phyloP scores from a whole-genome alignment of 257 asterid genomes.

The Gynochthodes officinalis region DNA sequence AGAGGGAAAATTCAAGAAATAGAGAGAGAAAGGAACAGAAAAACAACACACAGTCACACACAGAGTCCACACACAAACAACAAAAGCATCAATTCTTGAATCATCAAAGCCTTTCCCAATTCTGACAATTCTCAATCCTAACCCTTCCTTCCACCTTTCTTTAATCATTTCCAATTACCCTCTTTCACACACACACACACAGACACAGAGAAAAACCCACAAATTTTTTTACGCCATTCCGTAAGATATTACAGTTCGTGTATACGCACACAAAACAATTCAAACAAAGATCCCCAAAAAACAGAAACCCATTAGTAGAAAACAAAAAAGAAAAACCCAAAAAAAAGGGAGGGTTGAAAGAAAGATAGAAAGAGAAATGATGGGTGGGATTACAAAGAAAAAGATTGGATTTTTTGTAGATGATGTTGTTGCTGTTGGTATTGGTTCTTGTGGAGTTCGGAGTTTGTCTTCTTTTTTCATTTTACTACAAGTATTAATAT shows the following conservation, averaged over 20 bases:
- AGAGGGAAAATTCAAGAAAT: neutral
- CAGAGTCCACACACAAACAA: slow-evolving; percentile 12
- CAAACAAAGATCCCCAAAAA: slow-evolving; percentile 12
- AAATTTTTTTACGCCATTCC: slow-evolving; percentile 13
- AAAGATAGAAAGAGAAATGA: slow-evolving; percentile 7
- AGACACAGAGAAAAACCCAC: slow-evolving; percentile 6
- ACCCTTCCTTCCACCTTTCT: slow-evolving; percentile 20
- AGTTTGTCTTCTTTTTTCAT: slow-evolving; percentile 15
- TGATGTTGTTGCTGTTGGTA: slow-evolving; percentile 13
- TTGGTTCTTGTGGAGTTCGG: slow-evolving; percentile 13
- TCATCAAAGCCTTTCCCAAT: slow-evolving; percentile 16
- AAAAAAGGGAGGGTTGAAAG: neutral
- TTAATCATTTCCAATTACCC: slow-evolving; percentile 18
- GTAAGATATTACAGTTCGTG: slow-evolving; percentile 12
- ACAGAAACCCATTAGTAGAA: slow-evolving; percentile 7
- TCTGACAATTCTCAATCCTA: slow-evolving; percentile 24
- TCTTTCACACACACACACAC: slow-evolving; percentile 12
- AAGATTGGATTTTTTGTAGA: slow-evolving; percentile 14
- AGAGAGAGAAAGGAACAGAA: neutral
- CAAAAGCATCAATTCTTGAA: slow-evolving; percentile 16
- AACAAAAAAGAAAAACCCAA: neutral
- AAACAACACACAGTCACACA: slow-evolving; percentile 7
- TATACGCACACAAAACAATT: slow-evolving; percentile 1
- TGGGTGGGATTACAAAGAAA: slow-evolving; percentile 23
- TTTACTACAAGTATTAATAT: slow-evolving; percentile 3